Percentiles rank a stretch among this genome's conserved stretches.
Conservation (phyloP, 345 rosid genomes). For the Tarenaya hassleriana region DNA sequence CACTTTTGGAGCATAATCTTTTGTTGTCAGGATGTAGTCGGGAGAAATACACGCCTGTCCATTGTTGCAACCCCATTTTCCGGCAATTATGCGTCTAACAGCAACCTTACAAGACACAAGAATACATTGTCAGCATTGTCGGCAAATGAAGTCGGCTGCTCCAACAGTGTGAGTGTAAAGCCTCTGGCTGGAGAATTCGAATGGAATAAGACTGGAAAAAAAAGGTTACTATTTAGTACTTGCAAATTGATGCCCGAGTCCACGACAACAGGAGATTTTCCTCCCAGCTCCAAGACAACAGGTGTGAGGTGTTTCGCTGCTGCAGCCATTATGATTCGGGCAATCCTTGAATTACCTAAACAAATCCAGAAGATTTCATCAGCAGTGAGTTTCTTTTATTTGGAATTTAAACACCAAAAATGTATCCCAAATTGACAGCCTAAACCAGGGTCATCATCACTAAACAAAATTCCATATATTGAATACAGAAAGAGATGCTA, state of each 20-base stretch:
- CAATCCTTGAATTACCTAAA: conserved; percentile 72
- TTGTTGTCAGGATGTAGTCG: conserved; percentile 75
- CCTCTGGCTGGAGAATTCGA: background rate
- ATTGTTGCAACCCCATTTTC: conserved; percentile 89
- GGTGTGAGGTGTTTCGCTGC: conserved; percentile 98
- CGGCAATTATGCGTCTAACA: conserved; percentile 63
- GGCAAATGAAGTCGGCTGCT: background rate
- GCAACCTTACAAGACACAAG: conserved; percentile 49
- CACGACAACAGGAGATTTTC: conserved; percentile 80
- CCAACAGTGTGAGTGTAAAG: background rate
- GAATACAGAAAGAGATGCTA: too few relatives aligned
- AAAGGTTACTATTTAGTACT: conserved; percentile 35
- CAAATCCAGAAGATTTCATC: conserved; percentile 5
- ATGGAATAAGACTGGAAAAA: background rate
- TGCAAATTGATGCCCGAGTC: conserved; percentile 64
- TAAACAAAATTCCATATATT: too few relatives aligned
- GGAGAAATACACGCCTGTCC: conserved; percentile 94
- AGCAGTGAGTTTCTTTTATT: background rate
- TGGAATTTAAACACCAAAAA: too few relatives aligned
- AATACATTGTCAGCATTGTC: conserved; percentile 11
- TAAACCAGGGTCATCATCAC: too few relatives aligned
- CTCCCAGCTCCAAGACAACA: conserved; percentile 88
- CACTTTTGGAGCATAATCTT: conserved; percentile 60
- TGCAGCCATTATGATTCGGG: conserved; percentile 81
- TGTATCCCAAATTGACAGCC: too few relatives aligned